Percentiles rank a stretch among this genome's conserved stretches.
Conservation (phyloP, 371 early-diverging fungal species). For the Actinomortierella wolfii region DNA sequence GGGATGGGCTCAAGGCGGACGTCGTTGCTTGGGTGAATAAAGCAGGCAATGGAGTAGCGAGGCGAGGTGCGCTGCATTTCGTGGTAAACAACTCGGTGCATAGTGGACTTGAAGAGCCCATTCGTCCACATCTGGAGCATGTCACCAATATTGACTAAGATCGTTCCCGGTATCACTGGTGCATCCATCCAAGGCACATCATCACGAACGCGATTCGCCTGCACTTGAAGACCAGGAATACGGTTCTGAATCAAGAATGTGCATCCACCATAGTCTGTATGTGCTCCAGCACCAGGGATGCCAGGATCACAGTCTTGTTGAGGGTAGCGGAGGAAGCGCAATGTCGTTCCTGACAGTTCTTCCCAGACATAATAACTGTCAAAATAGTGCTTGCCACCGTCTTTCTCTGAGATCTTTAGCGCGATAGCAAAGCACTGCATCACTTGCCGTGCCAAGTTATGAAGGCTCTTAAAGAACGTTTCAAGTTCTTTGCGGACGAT, state of each 20-base stretch:
- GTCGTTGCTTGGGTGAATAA: conserved; percentile 59
- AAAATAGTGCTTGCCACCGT: conserved; percentile 64
- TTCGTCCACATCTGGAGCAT: conserved; percentile 74
- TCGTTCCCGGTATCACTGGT: conserved; percentile 59
- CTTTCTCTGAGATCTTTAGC: conserved; percentile 58
- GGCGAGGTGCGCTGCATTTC: conserved; percentile 60
- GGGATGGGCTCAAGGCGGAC: conserved; percentile 54
- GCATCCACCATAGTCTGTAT: conserved; percentile 75
- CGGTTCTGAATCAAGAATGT: conserved; percentile 77
- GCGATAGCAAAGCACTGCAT: conserved; percentile 66
- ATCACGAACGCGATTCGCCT: conserved; percentile 49
- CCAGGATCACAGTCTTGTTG: conserved; percentile 39
- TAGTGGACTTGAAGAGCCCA: conserved; percentile 69
- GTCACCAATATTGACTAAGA: conserved; percentile 77
- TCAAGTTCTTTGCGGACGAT: too few species aligned
- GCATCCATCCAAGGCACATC: conserved; percentile 65
- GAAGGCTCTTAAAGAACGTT: conserved; percentile 49
- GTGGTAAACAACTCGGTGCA: conserved; percentile 72
- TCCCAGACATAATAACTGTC: conserved; percentile 56
- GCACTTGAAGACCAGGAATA: conserved; percentile 71
- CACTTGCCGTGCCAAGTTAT: conserved; percentile 51
- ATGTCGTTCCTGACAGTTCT: conserved; percentile 48
- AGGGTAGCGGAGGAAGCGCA: conserved; percentile 71
- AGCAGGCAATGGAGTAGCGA: conserved; percentile 76
- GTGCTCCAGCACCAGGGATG: conserved; percentile 64